Evolutionary conservation across 108 stramenopile genomes (phyloP).

Genomic region (Discostella pseudostelligera): DNA sequence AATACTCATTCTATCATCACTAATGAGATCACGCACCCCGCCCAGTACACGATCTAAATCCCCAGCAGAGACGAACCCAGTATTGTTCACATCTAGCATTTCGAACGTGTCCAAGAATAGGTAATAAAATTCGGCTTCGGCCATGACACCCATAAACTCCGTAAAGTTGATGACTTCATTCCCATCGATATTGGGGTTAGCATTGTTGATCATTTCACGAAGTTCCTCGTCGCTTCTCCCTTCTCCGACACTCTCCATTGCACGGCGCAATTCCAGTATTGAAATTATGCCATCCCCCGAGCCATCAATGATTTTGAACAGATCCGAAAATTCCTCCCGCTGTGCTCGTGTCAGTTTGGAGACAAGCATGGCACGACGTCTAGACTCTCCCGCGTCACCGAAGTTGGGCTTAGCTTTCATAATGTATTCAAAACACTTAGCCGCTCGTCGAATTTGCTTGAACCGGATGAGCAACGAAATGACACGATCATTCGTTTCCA

Average conservation of each 20-base stretch:
- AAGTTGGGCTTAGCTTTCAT: conserved; percentile 60
- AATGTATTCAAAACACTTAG: conserved; percentile 81
- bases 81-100: conserved; percentile 64
- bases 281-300: conserved; percentile 60
- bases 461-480: conserved; percentile 57
- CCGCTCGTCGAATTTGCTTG: conserved; percentile 69
- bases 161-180: conserved; percentile 51
- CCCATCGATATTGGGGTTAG: conserved; percentile 55
- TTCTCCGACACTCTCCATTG: conserved; percentile 62
- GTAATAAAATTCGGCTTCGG: conserved; percentile 83
- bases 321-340: conserved; percentile 63
- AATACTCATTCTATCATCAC: conserved; percentile 81
- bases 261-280: conserved; percentile 62
- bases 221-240: conserved; percentile 56
- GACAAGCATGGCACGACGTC: conserved; percentile 65
- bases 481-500: conserved; percentile 25
- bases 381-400: conserved; percentile 60
- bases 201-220: conserved; percentile 62
- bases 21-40: conserved; percentile 80
- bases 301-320: conserved; percentile 70
- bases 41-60: conserved; percentile 74
- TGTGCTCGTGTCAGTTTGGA: conserved; percentile 59
- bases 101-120: conserved; percentile 81
- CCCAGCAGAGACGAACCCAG: conserved; percentile 72
- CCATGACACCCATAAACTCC: conserved; percentile 88